These are phyloP conservation scores for Cyberlindnera xylosilytica DNA, from an alignment of 805 yeast species.

Conservation along the genomic window DNA sequence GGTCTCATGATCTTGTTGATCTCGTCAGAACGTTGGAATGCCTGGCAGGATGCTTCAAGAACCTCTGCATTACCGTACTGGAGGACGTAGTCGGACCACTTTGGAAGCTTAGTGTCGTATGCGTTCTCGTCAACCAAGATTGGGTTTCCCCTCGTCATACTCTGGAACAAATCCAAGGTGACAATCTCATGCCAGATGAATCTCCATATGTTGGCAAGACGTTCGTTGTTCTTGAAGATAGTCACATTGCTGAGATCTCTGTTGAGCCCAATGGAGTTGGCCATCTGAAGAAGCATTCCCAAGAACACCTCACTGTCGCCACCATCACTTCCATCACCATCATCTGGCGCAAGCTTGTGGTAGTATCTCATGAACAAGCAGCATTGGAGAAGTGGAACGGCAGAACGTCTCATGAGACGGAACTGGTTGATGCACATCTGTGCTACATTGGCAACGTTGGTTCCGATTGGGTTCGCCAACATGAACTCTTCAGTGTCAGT, in stretches of 20 bases:
- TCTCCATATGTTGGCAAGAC: slow-evolving; percentile 46
- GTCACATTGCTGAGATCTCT: slow-evolving; percentile 46
- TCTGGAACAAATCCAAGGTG: slow-evolving; percentile 42
- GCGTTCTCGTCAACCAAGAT: slow-evolving; percentile 35
- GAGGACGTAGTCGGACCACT: slow-evolving; percentile 30
- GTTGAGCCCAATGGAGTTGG: slow-evolving; percentile 52
- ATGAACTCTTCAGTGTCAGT: slow-evolving; percentile 33
- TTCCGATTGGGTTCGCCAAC: slow-evolving; percentile 43
- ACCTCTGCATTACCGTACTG: slow-evolving; percentile 37
- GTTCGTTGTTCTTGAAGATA: slow-evolving; percentile 24
- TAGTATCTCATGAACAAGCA: slow-evolving; percentile 49
- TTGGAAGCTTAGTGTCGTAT: slow-evolving; percentile 53
- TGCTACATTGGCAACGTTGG: slow-evolving; percentile 45
- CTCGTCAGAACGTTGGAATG: slow-evolving; percentile 30
- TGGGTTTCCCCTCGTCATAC: slow-evolving; percentile 47
- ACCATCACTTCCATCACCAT: slow-evolving; percentile 54
- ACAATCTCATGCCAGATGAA: slow-evolving; percentile 56
- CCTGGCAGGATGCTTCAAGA: slow-evolving; percentile 39
- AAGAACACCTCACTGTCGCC: slow-evolving; percentile 48
- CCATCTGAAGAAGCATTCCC: slow-evolving; percentile 54
- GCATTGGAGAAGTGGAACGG: slow-evolving; percentile 52
- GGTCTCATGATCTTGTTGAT: slow-evolving; percentile 31
- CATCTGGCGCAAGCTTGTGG: slow-evolving; percentile 49
- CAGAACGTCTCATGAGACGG: slow-evolving; percentile 44
- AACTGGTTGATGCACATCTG: slow-evolving; percentile 55